These are phyloP conservation scores for Melanopsichium pennsylvanicum DNA, from an alignment of 1,284 basidiomycete genomes.

Conservation along the genomic window DNA sequence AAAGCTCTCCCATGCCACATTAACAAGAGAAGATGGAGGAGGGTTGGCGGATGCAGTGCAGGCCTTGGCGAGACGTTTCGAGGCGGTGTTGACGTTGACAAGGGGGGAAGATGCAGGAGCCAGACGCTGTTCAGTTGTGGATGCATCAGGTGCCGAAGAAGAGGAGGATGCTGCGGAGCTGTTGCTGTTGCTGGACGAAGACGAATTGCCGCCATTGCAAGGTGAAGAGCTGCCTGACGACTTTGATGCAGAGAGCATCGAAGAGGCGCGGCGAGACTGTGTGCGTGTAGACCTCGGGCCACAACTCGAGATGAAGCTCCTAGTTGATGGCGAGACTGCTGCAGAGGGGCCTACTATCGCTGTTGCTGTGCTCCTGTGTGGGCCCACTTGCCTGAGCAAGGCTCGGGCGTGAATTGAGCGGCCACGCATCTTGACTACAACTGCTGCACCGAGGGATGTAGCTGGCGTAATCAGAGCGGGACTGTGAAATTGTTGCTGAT, in stretches of 20 bases:
- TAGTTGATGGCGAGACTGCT: conserved; percentile 1
- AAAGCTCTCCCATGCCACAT: conserved; percentile 49
- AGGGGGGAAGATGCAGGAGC: conserved; percentile 16
- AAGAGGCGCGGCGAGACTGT: conserved; percentile 21
- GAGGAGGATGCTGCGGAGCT: conserved; percentile 32
- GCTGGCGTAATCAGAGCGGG: neutral
- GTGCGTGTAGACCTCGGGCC: conserved; percentile 27
- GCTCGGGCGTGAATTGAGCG: conserved; percentile 45
- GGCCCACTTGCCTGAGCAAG: conserved; percentile 25
- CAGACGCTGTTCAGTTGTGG: conserved; percentile 14
- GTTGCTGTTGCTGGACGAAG: conserved; percentile 19
- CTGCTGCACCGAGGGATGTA: conserved; percentile 14
- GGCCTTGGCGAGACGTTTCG: conserved; percentile 12
- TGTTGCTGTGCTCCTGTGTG: conserved; percentile 12
- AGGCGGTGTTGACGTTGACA: conserved; percentile 21
- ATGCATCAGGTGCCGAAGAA: conserved; percentile 16
- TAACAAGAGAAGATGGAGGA: conserved; percentile 41
- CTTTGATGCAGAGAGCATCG: conserved; percentile 38
- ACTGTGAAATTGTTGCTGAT: too few relatives aligned
- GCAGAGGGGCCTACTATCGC: conserved; percentile 25
- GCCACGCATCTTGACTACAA: conserved; percentile 33
- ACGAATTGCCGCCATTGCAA: conserved; percentile 21
- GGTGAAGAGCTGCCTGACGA: conserved; percentile 23
- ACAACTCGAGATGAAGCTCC: conserved; percentile 37
- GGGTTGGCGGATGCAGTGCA: conserved; percentile 38